Percentiles rank a stretch among this genome's conserved stretches.
These are phyloP conservation scores for Fusarium sp. DNA, from an alignment of 2,329 filamentous ascomycete species.

Conservation along the genomic window DNA sequence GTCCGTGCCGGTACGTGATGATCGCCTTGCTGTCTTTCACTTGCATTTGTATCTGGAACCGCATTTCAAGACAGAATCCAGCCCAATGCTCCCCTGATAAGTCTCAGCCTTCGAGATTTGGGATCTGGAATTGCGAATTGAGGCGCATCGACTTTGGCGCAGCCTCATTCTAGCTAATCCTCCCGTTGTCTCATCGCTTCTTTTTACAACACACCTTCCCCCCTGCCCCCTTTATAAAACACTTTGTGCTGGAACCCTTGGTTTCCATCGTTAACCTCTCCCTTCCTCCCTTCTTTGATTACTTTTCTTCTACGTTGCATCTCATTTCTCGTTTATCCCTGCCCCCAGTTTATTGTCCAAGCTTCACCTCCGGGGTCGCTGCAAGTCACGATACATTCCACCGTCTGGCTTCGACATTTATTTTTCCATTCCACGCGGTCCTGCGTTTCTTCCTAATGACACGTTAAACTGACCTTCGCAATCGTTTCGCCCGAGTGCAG, in stretches of 20 bases:
- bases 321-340: conserved; percentile 37
- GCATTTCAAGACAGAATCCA: background rate
- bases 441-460: conserved; percentile 18
- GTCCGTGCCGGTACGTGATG: conserved; percentile 68
- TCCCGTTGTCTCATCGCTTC: conserved; percentile 16
- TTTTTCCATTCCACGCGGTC: conserved; percentile 33
- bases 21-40: conserved; percentile 10
- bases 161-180: conserved; percentile 32
- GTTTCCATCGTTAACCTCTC: conserved; percentile 22
- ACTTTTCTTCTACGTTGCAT: conserved; percentile 37
- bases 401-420: conserved; percentile 37
- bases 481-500: conserved; percentile 58
- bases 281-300: conserved; percentile 37
- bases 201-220: conserved; percentile 22
- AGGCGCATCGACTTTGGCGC: conserved; percentile 23
- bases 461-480: conserved; percentile 36
- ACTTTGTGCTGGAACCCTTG: conserved; percentile 27
- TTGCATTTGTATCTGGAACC: conserved; percentile 17
- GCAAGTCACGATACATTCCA: conserved; percentile 45
- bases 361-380: conserved; percentile 36
- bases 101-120: conserved; percentile 14
- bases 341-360: conserved; percentile 35
- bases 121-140: conserved; percentile 11
- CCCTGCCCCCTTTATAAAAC: conserved; percentile 31
- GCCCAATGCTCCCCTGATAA: conserved; percentile 16